Conservation (phyloP, 225 moss, liverwort and hornwort genomes). For the Physcomitrium patens region DNA sequence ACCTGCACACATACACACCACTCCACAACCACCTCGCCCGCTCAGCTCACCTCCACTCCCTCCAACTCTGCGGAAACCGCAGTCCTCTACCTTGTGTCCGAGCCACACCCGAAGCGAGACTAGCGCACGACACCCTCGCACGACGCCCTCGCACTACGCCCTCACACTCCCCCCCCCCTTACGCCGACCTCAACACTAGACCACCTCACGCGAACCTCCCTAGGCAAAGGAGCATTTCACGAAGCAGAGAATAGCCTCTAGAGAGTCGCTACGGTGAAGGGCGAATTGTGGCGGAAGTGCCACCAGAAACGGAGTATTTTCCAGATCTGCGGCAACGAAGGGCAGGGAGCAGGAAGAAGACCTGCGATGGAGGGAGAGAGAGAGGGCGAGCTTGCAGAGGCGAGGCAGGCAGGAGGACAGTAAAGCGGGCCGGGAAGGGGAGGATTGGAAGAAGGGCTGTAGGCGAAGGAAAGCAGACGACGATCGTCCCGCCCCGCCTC, state of each 20-base stretch:
- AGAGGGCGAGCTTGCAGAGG: neutral
- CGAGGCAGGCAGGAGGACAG: too few relatives aligned
- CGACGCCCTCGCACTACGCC: neutral
- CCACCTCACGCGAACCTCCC: too few relatives aligned
- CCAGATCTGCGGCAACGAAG: constrained; percentile 45
- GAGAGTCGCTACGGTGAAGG: neutral
- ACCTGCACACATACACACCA: neutral
- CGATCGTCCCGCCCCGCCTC: neutral
- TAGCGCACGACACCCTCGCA: constrained; percentile 8
- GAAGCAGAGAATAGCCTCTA: neutral
- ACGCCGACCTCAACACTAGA: neutral
- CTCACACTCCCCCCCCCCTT: too few relatives aligned
- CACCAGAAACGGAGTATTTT: constrained; percentile 7
- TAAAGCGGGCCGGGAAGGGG: too few relatives aligned
- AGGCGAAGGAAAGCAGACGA: constrained; percentile 1
- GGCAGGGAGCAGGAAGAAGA: neutral
- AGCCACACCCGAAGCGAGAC: neutral
- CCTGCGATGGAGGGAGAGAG: too few relatives aligned
- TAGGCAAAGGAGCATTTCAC: too few relatives aligned
- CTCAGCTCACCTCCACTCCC: neutral
- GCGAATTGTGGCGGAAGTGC: constrained; percentile 14
- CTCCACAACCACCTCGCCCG: neutral
- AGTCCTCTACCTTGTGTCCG: neutral
- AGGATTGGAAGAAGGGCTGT: too few relatives aligned
- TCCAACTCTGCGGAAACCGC: neutral